Conservation (phyloP, 164 flowering plant species). For the Tetrastigma voinierianum region DNA sequence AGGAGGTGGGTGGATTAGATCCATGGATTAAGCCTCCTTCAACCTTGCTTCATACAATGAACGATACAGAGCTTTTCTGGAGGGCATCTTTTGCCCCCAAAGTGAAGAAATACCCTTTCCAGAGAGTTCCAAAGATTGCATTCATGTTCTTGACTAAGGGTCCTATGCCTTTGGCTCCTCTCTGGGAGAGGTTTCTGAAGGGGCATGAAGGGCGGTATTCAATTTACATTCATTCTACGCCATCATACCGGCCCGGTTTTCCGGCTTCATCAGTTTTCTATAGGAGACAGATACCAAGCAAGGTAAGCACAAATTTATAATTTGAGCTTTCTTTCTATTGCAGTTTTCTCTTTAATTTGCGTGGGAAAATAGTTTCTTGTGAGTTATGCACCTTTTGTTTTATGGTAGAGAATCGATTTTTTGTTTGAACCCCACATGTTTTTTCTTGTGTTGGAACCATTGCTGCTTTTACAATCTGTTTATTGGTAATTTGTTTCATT, state of each 20-base stretch:
- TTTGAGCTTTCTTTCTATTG: background rate
- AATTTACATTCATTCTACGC: constrained; percentile 53
- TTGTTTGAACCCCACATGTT: no score
- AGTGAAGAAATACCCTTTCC: constrained; percentile 35
- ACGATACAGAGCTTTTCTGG: constrained; percentile 50
- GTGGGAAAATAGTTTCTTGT: no score
- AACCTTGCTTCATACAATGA: constrained; percentile 44
- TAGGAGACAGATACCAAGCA: constrained; percentile 52
- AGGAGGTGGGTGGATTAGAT: constrained; percentile 24
- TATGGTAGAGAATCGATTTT: background rate
- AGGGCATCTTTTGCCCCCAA: constrained; percentile 50
- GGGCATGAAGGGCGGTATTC: constrained; percentile 53
- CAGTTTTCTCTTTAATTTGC: no score
- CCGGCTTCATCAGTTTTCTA: constrained; percentile 42
- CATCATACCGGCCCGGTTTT: constrained; percentile 31
- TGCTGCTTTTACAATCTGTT: no score
- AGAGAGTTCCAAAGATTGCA: constrained; percentile 55
- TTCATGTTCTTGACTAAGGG: constrained; percentile 65
- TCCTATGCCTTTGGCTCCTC: constrained; percentile 50
- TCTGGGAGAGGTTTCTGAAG: constrained; percentile 64
- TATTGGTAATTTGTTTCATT: no score
- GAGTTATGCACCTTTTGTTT: background rate
- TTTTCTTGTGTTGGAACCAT: no score
- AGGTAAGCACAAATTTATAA: constrained; percentile 33
- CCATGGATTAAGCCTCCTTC: constrained; percentile 45